A percentile compares a stretch with the other conserved stretches of the same genome.
phyloP scores from a whole-genome alignment of 768 basidiomycete species.

The Auricularia cornea region DNA sequence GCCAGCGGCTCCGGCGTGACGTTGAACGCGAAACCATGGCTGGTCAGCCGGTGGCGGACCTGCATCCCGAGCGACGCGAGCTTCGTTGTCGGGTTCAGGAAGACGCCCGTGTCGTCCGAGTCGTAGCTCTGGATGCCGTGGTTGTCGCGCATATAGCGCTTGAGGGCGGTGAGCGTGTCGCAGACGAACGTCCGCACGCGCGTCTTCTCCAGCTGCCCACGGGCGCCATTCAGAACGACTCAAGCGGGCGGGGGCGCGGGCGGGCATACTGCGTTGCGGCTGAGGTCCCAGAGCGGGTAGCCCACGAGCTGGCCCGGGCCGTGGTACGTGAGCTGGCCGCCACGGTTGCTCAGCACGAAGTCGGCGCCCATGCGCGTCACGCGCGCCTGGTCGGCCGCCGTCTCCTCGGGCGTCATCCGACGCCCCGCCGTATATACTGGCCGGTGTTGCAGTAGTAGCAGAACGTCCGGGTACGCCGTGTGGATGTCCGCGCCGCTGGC shows the following conservation, averaged over 20 bases:
- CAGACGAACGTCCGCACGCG: slow-evolving; percentile 77
- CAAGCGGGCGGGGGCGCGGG: neutral
- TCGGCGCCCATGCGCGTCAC: slow-evolving; percentile 79
- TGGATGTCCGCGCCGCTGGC: slow-evolving; percentile 10
- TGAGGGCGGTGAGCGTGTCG: slow-evolving; percentile 64
- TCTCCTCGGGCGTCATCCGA: slow-evolving; percentile 58
- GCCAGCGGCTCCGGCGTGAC: slow-evolving; percentile 66
- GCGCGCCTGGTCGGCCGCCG: slow-evolving; percentile 51
- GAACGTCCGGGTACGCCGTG: slow-evolving; percentile 45
- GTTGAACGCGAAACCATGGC: slow-evolving; percentile 93
- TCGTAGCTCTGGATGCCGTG: slow-evolving; percentile 51
- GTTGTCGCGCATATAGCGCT: slow-evolving; percentile 48
- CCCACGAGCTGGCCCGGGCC: slow-evolving; percentile 97
- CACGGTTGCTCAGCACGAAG: slow-evolving; percentile 71
- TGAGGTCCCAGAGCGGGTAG: slow-evolving; percentile 87
- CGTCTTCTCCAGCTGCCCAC: slow-evolving; percentile 8
- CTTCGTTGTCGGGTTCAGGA: slow-evolving; percentile 72
- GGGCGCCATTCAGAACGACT: neutral
- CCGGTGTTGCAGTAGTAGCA: slow-evolving; percentile 79
- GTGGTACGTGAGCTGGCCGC: slow-evolving; percentile 94
- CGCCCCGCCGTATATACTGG: slow-evolving; percentile 96
- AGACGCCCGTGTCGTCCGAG: slow-evolving; percentile 86
- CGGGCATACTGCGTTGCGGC: slow-evolving; percentile 57
- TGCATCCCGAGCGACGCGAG: slow-evolving; percentile 95
- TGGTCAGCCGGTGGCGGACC: slow-evolving; percentile 87